These are phyloP conservation scores for Saccharomyces jurei DNA, from an alignment of 805 yeast species.

Conservation along the genomic window DNA sequence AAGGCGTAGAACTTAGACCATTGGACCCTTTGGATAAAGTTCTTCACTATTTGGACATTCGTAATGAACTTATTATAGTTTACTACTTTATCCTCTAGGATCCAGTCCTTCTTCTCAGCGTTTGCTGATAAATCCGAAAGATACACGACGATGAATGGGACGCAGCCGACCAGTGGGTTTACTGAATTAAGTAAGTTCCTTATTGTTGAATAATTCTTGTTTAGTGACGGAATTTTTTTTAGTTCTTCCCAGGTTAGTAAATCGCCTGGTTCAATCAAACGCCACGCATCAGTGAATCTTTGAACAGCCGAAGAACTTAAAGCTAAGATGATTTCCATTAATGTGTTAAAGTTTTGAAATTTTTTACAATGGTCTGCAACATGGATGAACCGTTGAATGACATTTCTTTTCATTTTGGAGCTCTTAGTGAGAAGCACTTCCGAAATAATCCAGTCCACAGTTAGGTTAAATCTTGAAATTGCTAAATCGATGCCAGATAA, in stretches of 20 bases:
- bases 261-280: conserved; percentile 63
- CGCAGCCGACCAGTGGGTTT: conserved; percentile 62
- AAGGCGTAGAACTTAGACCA: conserved; percentile 69
- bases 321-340: conserved; percentile 82
- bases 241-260: conserved; percentile 55
- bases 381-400: conserved; percentile 81
- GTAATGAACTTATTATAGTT: conserved; percentile 74
- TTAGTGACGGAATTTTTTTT: conserved; percentile 66
- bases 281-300: conserved; percentile 65
- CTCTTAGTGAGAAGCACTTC: conserved; percentile 69
- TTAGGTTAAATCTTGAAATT: conserved; percentile 76
- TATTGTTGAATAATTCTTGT: conserved; percentile 60
- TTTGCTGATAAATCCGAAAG: conserved; percentile 75
- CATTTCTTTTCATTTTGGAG: conserved; percentile 50
- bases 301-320: conserved; percentile 58
- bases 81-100: conserved; percentile 37
- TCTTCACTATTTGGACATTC: conserved; percentile 68
- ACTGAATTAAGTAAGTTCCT: conserved; percentile 44
- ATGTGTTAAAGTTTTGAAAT: conserved; percentile 75
- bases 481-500: conserved; percentile 75
- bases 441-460: conserved; percentile 87
- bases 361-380: conserved; percentile 66
- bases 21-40: conserved; percentile 71
- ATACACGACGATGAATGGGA: conserved; percentile 85
- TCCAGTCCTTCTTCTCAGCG: conserved; percentile 33